Percentiles rank a stretch among this genome's conserved stretches.
phyloP scores from a whole-genome alignment of 192 early-diverging fungal species.

The Phlyctochytrium planicorne region DNA sequence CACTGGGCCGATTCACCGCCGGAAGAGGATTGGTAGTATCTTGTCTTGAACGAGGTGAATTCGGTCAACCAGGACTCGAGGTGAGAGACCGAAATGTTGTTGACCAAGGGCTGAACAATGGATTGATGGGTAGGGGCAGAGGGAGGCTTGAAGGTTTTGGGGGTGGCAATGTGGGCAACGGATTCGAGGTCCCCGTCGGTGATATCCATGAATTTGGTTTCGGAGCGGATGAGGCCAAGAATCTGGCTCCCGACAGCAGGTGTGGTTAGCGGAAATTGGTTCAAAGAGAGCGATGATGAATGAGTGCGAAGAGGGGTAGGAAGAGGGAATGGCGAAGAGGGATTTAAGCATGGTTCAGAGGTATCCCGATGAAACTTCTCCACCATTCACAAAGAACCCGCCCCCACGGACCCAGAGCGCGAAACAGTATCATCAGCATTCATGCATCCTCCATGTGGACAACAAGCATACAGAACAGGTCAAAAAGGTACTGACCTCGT shows the following conservation, averaged over 20 bases:
- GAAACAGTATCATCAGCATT: not conserved
- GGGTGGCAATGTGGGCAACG: slow-evolving; percentile 9
- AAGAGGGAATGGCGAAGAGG: not conserved
- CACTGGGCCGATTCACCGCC: slow-evolving; percentile 39
- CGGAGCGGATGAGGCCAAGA: slow-evolving; percentile 60
- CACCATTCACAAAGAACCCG: not conserved
- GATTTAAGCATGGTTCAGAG: not conserved
- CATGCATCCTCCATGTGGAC: not conserved
- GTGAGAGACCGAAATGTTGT: slow-evolving; percentile 58
- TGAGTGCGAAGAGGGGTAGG: not conserved
- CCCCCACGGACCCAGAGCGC: not conserved
- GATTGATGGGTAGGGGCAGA: slow-evolving; percentile 47
- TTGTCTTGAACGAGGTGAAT: slow-evolving; percentile 83
- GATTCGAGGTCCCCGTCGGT: slow-evolving; percentile 67
- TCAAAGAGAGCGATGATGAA: not conserved
- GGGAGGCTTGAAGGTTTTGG: slow-evolving; percentile 44
- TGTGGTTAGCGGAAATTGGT: too few relatives aligned
- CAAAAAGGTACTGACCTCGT: slow-evolving; percentile 13
- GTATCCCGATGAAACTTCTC: not conserved
- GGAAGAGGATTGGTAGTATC: slow-evolving; percentile 74
- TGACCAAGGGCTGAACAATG: slow-evolving; percentile 61
- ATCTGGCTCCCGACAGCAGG: slow-evolving; percentile 54
- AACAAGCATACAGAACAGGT: not conserved
- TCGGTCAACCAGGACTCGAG: slow-evolving; percentile 70
- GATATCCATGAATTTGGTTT: slow-evolving; percentile 82